phyloP scores from a whole-genome alignment of 2,329 filamentous ascomycete genomes.

The Didymella pinodella region DNA sequence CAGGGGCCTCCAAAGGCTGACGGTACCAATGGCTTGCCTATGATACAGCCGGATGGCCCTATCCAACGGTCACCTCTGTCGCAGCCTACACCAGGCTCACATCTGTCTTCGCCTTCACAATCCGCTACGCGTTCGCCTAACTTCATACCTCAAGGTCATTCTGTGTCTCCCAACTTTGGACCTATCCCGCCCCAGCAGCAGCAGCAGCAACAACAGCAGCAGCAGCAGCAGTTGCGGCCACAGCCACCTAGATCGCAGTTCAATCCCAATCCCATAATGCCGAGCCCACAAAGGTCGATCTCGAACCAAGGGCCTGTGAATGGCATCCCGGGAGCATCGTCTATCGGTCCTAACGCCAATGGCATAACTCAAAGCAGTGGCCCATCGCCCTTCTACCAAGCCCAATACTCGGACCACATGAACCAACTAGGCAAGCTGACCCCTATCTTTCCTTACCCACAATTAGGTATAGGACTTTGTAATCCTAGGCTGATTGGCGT shows the following conservation, averaged over 20 bases:
- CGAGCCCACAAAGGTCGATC: conserved; percentile 51
- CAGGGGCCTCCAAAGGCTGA: conserved; percentile 79
- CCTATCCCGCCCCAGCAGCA: conserved; percentile 57
- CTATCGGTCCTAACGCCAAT: conserved; percentile 47
- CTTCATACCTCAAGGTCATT: conserved; percentile 64
- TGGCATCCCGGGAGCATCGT: conserved; percentile 48
- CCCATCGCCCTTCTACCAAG: conserved; percentile 74
- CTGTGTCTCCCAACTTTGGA: conserved; percentile 68
- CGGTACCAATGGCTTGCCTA: conserved; percentile 52
- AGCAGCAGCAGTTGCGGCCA: conserved; percentile 50
- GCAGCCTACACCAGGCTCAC: conserved; percentile 83
- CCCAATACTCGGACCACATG: conserved; percentile 91
- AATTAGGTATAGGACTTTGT: conserved; percentile 65
- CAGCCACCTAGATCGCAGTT: conserved; percentile 60
- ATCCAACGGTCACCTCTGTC: conserved; percentile 72
- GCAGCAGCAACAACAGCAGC: conserved; percentile 28
- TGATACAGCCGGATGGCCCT: conserved; percentile 51
- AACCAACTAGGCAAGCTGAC: conserved; percentile 90
- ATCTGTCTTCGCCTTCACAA: conserved; percentile 71
- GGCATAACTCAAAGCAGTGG: conserved; percentile 49
- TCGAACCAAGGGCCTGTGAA: conserved; percentile 49
- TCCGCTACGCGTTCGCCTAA: conserved; percentile 66
- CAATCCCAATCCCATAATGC: conserved; percentile 52
- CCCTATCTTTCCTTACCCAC: conserved; percentile 57
- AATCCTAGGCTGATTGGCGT: conserved; percentile 72